A percentile compares a stretch with the other conserved stretches of the same genome.
Conservation (phyloP, 164 flowering plant genomes). For the Nymphaea thermarum region DNA sequence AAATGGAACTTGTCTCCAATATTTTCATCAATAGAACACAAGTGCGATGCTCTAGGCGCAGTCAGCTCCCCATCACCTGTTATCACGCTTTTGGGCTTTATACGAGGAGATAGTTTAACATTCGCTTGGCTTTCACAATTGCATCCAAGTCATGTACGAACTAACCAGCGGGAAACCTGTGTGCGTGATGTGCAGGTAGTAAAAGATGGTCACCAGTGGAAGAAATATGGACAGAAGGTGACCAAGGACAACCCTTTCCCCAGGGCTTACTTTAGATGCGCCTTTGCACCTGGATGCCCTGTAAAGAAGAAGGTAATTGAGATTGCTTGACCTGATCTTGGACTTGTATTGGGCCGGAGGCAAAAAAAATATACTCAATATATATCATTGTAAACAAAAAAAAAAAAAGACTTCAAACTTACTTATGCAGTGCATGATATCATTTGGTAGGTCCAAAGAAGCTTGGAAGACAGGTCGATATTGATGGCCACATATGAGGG, state of each 20-base stretch:
- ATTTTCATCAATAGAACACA: too few species aligned
- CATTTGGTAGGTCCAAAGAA: constrained; percentile 37
- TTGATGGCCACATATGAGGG: constrained; percentile 50
- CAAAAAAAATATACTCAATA: too few species aligned
- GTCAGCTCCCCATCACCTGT: too few species aligned
- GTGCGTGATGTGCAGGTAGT: constrained; percentile 6
- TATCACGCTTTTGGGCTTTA: too few species aligned
- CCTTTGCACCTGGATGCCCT: constrained; percentile 21
- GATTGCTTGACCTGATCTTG: too few species aligned
- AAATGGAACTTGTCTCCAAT: too few species aligned
- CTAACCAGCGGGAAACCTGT: too few species aligned
- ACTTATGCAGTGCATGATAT: not conserved
- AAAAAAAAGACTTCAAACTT: not conserved
- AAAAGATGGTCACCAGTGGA: constrained; percentile 24
- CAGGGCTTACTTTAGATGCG: constrained; percentile 20
- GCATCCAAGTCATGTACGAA: too few species aligned
- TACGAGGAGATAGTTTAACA: too few species aligned
- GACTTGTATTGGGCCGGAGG: too few species aligned
- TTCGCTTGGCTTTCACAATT: too few species aligned
- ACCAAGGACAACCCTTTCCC: constrained; percentile 22
- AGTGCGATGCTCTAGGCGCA: too few species aligned
- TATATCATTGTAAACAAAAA: not conserved
- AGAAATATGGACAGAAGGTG: constrained; percentile 21
- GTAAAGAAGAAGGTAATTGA: constrained; percentile 19
- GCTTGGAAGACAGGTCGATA: constrained; percentile 23